Percentiles rank a stretch among this genome's conserved stretches.
phyloP scores from a whole-genome alignment of 805 yeast genomes.

The Priceomyces carsonii region DNA sequence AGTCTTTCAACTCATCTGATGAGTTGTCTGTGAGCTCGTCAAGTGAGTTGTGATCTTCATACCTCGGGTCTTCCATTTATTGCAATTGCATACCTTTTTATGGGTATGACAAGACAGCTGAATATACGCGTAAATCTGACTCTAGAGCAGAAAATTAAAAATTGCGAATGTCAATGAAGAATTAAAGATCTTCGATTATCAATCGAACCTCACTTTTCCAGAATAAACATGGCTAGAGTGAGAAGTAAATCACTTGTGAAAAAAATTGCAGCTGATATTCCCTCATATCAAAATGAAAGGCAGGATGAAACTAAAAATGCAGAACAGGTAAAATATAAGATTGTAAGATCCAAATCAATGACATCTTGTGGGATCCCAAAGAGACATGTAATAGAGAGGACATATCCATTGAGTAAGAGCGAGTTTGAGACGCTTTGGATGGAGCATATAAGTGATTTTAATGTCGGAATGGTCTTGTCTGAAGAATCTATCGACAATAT shows the following conservation, averaged over 20 bases:
- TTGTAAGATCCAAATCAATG: conserved; percentile 11
- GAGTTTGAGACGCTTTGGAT: conserved; percentile 26
- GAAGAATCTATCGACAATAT: conserved; percentile 41
- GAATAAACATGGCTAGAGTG: conserved; percentile 36
- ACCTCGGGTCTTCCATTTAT: conserved; percentile 39
- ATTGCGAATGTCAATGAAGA: no score
- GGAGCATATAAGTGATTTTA: conserved; percentile 37
- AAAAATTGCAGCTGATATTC: conserved; percentile 56
- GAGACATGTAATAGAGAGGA: conserved; percentile 2
- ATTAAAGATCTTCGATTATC: no score
- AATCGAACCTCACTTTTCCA: no score
- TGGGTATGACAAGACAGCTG: not conserved
- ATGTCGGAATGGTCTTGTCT: conserved; percentile 41
- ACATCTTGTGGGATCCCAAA: conserved; percentile 2
- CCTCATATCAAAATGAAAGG: conserved; percentile 33
- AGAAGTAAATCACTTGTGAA: conserved; percentile 66
- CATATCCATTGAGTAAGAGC: conserved; percentile 8
- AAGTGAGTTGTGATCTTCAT: conserved; percentile 19
- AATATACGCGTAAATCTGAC: not conserved
- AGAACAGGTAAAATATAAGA: conserved; percentile 4
- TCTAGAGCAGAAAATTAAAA: no score
- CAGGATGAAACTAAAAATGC: conserved; percentile 15
- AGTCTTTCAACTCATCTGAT: conserved; percentile 36
- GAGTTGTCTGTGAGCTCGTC: conserved; percentile 39
- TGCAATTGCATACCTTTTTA: not conserved